phyloP scores from a whole-genome alignment of 2,329 filamentous ascomycete genomes.

The Dactylellina parvicollis region DNA sequence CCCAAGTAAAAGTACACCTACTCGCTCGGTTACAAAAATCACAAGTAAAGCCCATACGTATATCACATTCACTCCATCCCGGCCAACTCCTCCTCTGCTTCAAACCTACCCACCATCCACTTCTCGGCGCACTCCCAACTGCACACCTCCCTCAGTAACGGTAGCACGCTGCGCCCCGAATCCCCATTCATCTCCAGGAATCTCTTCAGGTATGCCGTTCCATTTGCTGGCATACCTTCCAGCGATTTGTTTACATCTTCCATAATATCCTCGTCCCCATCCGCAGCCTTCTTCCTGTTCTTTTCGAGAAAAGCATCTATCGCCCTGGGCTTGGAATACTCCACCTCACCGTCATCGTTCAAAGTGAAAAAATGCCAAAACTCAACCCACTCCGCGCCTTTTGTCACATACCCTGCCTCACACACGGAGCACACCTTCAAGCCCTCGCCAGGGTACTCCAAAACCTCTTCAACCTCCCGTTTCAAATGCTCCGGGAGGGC shows the following conservation, averaged over 20 bases:
- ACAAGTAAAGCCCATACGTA: background rate
- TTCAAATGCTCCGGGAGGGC: constrained; percentile 10
- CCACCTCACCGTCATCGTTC: background rate
- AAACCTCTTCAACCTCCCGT: background rate
- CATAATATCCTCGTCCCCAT: background rate
- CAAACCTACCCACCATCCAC: constrained; percentile 32
- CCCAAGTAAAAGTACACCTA: no score
- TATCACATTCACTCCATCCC: background rate
- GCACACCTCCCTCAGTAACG: constrained; percentile 35
- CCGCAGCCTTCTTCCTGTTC: background rate
- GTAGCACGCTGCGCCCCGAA: background rate
- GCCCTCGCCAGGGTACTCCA: background rate
- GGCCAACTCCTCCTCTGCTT: constrained; percentile 1
- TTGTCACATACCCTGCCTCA: constrained; percentile 6
- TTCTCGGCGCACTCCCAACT: constrained; percentile 46
- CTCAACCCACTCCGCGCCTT: constrained; percentile 36
- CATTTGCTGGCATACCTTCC: background rate
- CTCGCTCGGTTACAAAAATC: background rate
- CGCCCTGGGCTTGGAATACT: background rate
- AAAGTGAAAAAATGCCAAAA: constrained; percentile 18
- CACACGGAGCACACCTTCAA: constrained; percentile 22
- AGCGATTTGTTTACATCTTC: background rate
- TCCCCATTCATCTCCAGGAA: background rate
- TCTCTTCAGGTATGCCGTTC: constrained; percentile 15
- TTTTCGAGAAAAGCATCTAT: background rate